Conservation (phyloP, 257 asterid genomes). For the Petunia secreta region DNA sequence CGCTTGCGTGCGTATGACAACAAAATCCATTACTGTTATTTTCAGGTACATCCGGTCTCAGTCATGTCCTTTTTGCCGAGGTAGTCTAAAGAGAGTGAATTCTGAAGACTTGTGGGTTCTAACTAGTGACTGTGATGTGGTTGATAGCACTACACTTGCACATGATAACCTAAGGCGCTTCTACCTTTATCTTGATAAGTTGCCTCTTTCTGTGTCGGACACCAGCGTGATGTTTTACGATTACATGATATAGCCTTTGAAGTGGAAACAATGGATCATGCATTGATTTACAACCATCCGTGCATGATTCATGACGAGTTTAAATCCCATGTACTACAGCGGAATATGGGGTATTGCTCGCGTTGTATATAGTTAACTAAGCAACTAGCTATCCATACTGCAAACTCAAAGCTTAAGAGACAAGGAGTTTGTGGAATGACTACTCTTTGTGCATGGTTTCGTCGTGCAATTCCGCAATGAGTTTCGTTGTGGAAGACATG, state of each 20-base stretch:
- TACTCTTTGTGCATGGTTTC: background rate
- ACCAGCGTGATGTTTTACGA: slow-evolving; percentile 50
- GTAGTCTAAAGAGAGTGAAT: slow-evolving; percentile 51
- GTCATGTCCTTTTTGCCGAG: slow-evolving; percentile 73
- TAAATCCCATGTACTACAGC: background rate
- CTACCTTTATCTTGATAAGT: slow-evolving; percentile 52
- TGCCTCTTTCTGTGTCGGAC: slow-evolving; percentile 46
- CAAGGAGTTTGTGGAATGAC: background rate
- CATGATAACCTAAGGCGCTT: slow-evolving; percentile 55
- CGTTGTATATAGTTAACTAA: background rate
- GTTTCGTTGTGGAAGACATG: background rate
- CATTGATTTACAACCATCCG: background rate
- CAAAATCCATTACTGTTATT: background rate
- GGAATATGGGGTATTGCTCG: background rate
- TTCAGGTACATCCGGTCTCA: slow-evolving; percentile 48
- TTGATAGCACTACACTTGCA: slow-evolving; percentile 50
- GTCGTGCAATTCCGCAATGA: background rate
- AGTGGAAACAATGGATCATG: background rate
- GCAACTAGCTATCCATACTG: slow-evolving; percentile 8
- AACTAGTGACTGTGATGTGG: slow-evolving; percentile 47
- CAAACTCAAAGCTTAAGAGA: slow-evolving; percentile 2
- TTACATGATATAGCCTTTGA: slow-evolving; percentile 46
- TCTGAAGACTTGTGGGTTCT: slow-evolving; percentile 62
- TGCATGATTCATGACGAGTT: background rate
- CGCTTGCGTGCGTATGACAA: no score